A percentile compares a stretch with the other conserved stretches of the same genome.
phyloP scores from a whole-genome alignment of 1,139 yeast species.

The Protomyces macrosporus region DNA sequence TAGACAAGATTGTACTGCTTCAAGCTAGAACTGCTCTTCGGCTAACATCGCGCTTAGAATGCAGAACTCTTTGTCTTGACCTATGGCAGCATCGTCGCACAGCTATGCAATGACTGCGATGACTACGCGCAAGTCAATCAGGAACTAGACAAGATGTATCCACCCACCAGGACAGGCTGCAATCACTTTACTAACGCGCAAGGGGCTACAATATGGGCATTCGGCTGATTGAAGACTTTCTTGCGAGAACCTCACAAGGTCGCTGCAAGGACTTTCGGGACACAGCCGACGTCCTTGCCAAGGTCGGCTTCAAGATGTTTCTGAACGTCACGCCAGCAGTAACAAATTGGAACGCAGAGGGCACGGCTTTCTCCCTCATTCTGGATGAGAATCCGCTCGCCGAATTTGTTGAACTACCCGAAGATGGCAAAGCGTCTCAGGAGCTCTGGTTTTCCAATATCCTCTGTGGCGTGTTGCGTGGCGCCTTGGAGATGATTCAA shows the following conservation, averaged over 20 bases:
- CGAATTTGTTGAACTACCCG: conserved; percentile 90
- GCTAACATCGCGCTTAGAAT: conserved; percentile 45
- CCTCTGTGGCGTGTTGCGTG: conserved; percentile 81
- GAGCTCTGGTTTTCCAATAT: conserved; percentile 91
- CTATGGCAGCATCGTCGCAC: conserved; percentile 93
- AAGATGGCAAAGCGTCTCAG: conserved; percentile 60
- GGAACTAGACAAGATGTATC: conserved; percentile 74
- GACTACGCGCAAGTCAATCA: conserved; percentile 74
- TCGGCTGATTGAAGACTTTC: conserved; percentile 83
- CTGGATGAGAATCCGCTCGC: conserved; percentile 84
- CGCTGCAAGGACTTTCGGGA: conserved; percentile 76
- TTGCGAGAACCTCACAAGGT: conserved; percentile 78
- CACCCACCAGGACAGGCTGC: not conserved
- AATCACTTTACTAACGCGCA: not conserved
- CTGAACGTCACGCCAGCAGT: conserved; percentile 73
- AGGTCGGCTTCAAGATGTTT: conserved; percentile 85
- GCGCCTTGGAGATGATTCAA: conserved; percentile 94
- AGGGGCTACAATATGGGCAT: conserved; percentile 86
- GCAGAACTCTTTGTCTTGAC: conserved; percentile 88
- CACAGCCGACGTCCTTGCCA: conserved; percentile 79
- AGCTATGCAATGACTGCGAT: conserved; percentile 75
- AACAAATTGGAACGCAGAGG: conserved; percentile 72
- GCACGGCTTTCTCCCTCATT: conserved; percentile 65
- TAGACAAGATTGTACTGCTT: conserved; percentile 68
- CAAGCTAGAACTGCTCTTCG: conserved; percentile 29